Base-by-base conservation (phyloP, 352 stramenopile genomes). In the Phytophthora syringae region DNA sequence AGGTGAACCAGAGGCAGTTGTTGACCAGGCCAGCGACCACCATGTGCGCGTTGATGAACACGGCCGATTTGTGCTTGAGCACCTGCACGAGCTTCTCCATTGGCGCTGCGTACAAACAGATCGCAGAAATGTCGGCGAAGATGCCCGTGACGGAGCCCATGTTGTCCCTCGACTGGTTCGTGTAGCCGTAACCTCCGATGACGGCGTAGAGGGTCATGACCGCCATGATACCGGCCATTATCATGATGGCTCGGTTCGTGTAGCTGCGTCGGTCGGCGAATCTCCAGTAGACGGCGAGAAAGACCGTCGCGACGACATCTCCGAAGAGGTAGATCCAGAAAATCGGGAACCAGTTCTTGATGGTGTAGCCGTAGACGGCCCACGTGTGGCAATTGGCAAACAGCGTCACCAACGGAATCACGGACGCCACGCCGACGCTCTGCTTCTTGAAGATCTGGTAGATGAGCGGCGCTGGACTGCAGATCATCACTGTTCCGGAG, bases 1-100 rank as follows among this genome's bases (percentile, higher is more conserved):
- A 86, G 22, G 76, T 71, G 22, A 86, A 53, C 80, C 80, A 89
- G 7, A 84, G 72, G 9, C 73, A 66, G 56, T 76, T 83, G 66
- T 82, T 85, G 21, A 64, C 36, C 22, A 83, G 59, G 1, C 76
- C 77, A 2, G 67, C 74, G 16, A 82, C 25, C 47, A 86, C 76
- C 74, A 89, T 84, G 3, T 52, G 64, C 9, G 85, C 61, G 25
- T 80, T 81, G 32, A 88, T 75, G 32, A 75, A 61, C 25, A 58
- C 67, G 0, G 80, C 66, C 6, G 71, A 73, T 37, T 80, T 82
- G 40, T 73, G 70, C 24, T 70, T 65, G 47, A 89, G 54, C 18
- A 88, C 79, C 22, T 77, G 51, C 25, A 66, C 68, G 28, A 86
- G 51, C 20, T 79, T 75, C 47, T 82, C 75, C 49, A 86, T 77